These are phyloP conservation scores for Aspergillus ustus DNA, from an alignment of 2,329 filamentous ascomycete genomes.

Conservation along the genomic window DNA sequence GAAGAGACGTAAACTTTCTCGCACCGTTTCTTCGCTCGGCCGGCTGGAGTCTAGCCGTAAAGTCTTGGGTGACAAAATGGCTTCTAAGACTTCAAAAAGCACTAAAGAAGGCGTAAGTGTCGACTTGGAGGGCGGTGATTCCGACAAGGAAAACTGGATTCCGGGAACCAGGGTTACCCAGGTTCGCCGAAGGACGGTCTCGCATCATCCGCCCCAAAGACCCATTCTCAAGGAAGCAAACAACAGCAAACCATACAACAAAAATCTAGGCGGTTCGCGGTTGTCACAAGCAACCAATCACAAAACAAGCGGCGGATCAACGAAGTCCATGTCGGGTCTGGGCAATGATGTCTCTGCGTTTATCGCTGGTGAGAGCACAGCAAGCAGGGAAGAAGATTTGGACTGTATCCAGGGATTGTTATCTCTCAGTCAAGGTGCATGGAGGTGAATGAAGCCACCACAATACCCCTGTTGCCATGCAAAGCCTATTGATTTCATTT, in stretches of 20 bases:
- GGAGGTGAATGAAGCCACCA: slow-evolving; percentile 64
- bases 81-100: slow-evolving; percentile 33
- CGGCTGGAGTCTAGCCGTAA: slow-evolving; percentile 58
- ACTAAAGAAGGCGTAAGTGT: slow-evolving; percentile 43
- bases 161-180: slow-evolving; percentile 52
- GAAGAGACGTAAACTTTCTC: slow-evolving; percentile 68
- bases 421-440: slow-evolving; percentile 89
- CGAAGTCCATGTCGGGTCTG: slow-evolving; percentile 47
- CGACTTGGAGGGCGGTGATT: slow-evolving; percentile 67
- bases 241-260: slow-evolving; percentile 28
- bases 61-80: slow-evolving; percentile 42
- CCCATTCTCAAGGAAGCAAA: slow-evolving; percentile 53
- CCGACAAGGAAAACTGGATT: slow-evolving; percentile 93
- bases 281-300: slow-evolving; percentile 27
- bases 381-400: slow-evolving; percentile 77
- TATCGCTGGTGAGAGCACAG: slow-evolving; percentile 64
- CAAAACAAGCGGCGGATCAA: slow-evolving; percentile 34
- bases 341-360: slow-evolving; percentile 73
- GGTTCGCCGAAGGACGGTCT: slow-evolving; percentile 42
- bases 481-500: slow-evolving; percentile 11
- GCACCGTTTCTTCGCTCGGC: slow-evolving; percentile 65
- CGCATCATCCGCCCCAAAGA: slow-evolving; percentile 36
- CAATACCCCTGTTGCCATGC: slow-evolving; percentile 4
- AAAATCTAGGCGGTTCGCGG: slow-evolving; percentile 32
- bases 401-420: slow-evolving; percentile 89